Evolutionary conservation across 495 filamentous ascomycete genomes (phyloP), one percentile per base, ranked within the genome.

Genomic region (Astrothelium subdiscretum): DNA sequence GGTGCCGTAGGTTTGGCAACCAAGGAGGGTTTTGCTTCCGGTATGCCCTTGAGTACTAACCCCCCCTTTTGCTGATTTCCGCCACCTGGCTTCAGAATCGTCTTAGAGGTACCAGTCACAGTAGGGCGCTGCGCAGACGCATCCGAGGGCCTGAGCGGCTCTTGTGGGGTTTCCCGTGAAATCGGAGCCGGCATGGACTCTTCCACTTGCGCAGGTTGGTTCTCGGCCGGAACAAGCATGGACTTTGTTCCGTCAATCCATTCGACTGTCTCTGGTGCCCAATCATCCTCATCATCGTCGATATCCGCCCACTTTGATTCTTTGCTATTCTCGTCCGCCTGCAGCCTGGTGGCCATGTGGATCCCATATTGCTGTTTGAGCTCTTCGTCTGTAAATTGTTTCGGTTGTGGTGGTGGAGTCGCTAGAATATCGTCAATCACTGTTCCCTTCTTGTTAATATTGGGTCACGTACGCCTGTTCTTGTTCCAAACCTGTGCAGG

Each of bases 241-340:
- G 91, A 89, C 76, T 97, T 97, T 15, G 92, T 97, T 32, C 92
- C 92, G 73, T 99, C 94, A 66, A 87, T 91, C 94, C 94, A 99
- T 65, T 95, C 90, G 63, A 97, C 95, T 6, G 88, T 87, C 65
- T 97, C 92, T 0, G 94, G 95, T 2, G 88, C 91, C 94, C 94
- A 99, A 71, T 97, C 92, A 61, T 97, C 94, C 71, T 97, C 91
- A 66, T 99, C 94, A 62, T 99, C 94, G 63, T 97, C 94, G 62
- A 98, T 97, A 77, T 99, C 94, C 20, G 95, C 94, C 94, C 94
- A 99, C 71, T 91, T 92, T 18, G 91, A 84, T 59, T 92, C 89
- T 63, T 92, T 91, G 18, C 87, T 86, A 44, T 81, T 83, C 15
- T 84, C 83, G 68, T 97, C 92, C 60, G 90, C 82, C 58, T 91